phyloP scores from a whole-genome alignment of 1,284 basidiomycete species.

The Omphalotus olearius region DNA sequence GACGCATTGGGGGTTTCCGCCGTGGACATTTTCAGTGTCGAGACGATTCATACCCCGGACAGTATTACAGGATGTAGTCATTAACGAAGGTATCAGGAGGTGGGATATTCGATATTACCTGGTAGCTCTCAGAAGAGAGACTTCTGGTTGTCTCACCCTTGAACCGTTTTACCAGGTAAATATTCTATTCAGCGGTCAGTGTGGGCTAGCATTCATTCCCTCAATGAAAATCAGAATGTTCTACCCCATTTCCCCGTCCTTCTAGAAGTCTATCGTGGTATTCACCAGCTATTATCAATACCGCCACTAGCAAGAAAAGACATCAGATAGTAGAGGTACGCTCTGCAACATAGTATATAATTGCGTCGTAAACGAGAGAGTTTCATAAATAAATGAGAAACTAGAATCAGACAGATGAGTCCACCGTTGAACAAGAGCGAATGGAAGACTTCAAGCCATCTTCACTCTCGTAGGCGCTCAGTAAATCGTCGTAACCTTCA shows the following conservation, averaged over 20 bases:
- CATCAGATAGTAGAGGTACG: too few relatives aligned
- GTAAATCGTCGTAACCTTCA: conserved; percentile 70
- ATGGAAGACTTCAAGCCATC: conserved; percentile 22
- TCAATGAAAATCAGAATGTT: conserved; percentile 41
- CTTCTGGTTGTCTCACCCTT: conserved; percentile 27
- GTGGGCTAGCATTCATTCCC: conserved; percentile 1
- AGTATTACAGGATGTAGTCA: conserved; percentile 55
- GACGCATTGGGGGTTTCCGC: conserved; percentile 53
- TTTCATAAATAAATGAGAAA: conserved; percentile 11
- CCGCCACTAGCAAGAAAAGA: background rate
- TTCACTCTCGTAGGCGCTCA: conserved; percentile 78
- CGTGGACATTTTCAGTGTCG: conserved; percentile 38
- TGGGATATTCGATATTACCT: conserved; percentile 74
- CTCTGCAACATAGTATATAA: too few relatives aligned
- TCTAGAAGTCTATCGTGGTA: conserved; percentile 49
- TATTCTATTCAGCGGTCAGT: background rate
- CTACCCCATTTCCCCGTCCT: conserved; percentile 62
- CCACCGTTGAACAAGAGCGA: background rate
- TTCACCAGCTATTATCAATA: conserved; percentile 38
- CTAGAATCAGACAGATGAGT: conserved; percentile 10
- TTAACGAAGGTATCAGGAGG: conserved; percentile 66
- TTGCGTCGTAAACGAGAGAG: conserved; percentile 7
- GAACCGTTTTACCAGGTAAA: conserved; percentile 53
- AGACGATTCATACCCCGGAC: conserved; percentile 58
- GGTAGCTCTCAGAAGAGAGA: conserved; percentile 38